Percentiles rank a stretch among this genome's conserved stretches.
These are phyloP conservation scores for Xylariales sp. DNA, from an alignment of 2,329 filamentous ascomycete genomes.

Conservation along the genomic window DNA sequence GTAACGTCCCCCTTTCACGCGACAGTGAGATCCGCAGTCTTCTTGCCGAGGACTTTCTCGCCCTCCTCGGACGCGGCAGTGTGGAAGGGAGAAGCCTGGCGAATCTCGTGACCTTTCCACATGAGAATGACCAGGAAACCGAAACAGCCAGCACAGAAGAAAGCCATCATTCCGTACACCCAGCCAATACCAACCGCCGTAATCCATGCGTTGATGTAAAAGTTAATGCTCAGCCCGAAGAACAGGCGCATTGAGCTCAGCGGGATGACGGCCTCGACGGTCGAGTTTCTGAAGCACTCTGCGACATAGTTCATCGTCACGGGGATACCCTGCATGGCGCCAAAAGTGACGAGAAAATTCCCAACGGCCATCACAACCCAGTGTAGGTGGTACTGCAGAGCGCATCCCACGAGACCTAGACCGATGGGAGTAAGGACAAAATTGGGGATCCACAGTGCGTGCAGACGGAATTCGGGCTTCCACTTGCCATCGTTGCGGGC, in stretches of 20 bases:
- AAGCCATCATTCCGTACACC: background rate
- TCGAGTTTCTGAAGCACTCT: background rate
- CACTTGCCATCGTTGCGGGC: background rate
- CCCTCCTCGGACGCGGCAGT: no score
- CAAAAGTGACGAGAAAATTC: background rate
- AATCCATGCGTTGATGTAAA: slow-evolving; percentile 1
- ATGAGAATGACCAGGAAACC: background rate
- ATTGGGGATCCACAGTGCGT: background rate
- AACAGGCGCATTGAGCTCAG: background rate
- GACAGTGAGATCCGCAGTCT: no score
- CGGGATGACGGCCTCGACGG: background rate
- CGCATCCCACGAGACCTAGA: background rate
- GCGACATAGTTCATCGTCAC: slow-evolving; percentile 1
- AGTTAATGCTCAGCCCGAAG: slow-evolving; percentile 1
- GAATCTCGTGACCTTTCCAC: no score
- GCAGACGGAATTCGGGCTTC: slow-evolving; percentile 1
- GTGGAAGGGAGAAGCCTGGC: no score
- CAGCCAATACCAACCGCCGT: background rate
- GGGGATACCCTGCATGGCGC: background rate
- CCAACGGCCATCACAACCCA: slow-evolving; percentile 1
- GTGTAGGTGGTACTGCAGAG: slow-evolving; percentile 1
- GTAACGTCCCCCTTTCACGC: no score
- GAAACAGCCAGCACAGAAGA: background rate
- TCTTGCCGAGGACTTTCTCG: no score
- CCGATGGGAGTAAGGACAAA: slow-evolving; percentile 1